These are phyloP conservation scores for Thielaviopsis musarum DNA, from an alignment of 2,329 filamentous ascomycete species.

Conservation along the genomic window DNA sequence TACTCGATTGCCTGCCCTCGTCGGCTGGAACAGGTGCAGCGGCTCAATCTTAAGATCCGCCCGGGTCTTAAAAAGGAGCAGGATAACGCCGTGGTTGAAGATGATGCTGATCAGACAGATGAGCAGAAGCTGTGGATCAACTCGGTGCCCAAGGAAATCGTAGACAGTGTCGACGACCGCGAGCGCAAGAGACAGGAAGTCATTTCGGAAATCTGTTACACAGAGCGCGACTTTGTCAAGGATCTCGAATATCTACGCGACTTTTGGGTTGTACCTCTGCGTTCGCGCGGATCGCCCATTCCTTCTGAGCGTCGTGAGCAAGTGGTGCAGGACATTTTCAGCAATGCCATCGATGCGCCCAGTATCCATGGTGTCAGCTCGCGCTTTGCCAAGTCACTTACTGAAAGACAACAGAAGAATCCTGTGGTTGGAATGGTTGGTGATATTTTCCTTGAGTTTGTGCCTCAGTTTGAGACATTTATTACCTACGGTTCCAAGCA, in stretches of 20 bases:
- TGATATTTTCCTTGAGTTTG: conserved; percentile 86
- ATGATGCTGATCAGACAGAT: conserved; percentile 68
- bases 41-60: conserved; percentile 83
- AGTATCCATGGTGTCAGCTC: conserved; percentile 83
- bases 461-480: conserved; percentile 86
- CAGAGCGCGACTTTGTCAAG: conserved; percentile 96
- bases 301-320: conserved; percentile 74
- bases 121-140: conserved; percentile 99
- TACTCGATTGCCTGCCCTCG: conserved; percentile 96
- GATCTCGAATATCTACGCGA: conserved; percentile 93
- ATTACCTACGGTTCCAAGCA: conserved; percentile 94
- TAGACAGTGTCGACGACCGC: conserved; percentile 71
- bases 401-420: conserved; percentile 74
- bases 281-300: conserved; percentile 70
- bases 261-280: conserved; percentile 93
- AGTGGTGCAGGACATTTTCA: conserved; percentile 88
- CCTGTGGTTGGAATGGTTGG: conserved; percentile 80
- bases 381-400: conserved; percentile 71
- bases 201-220: conserved; percentile 97
- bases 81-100: conserved; percentile 47
- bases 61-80: conserved; percentile 61
- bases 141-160: conserved; percentile 86
- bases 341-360: conserved; percentile 72
- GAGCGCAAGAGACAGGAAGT: conserved; percentile 98
- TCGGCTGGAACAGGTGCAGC: conserved; percentile 82